Base-by-base conservation (phyloP, 2,329 filamentous ascomycete species). In the Ilyonectria robusta region DNA sequence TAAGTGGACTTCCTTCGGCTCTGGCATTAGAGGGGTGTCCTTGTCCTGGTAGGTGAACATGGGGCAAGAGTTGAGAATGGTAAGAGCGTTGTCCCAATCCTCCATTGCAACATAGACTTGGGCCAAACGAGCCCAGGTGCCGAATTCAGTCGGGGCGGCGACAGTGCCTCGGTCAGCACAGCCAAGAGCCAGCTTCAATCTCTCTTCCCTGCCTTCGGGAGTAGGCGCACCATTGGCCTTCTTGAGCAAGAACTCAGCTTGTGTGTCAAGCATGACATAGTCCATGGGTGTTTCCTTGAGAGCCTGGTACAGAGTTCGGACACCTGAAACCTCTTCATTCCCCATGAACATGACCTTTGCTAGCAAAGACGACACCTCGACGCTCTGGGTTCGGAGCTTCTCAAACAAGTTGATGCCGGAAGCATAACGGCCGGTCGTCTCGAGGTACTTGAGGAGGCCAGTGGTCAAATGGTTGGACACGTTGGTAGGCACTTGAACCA, bases 11-110 rank as follows among this genome's bases (percentile, higher is more conserved):
- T 94, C 93, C 75, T 93, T 92, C 0, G 96, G 95, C 77, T 97
- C 94, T 1, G 96, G 96, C 92, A 98, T 95, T 66, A 96, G 84
- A 4, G 96, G 96, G 6, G 94, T 92, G 79, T 99, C 96, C 81
- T 98, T 98, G 82, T 99, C 96, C 81, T 98, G 96, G 81, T 99
- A 98, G 7, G 96, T 99, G 81, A 99, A 99, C 96, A 99, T 99
- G 9, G 96, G 96, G 80, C 96, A 99, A 19, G 96, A 99, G 83
- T 99, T 99, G 59, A 99, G 87, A 4, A 96, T 98, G 6, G 97
- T 91, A 26, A 99, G 87, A 1, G 96, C 96, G 73, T 98, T 90
- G 78, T 98, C 96, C 94, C 96, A 99, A 78, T 97, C 94, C 79
- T 99, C 96, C 82, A 97, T 89, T 56, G 92, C 89, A 62, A 98